phyloP scores from a whole-genome alignment of 2,329 filamentous ascomycete genomes.

The Aureobasidium mangrovei region DNA sequence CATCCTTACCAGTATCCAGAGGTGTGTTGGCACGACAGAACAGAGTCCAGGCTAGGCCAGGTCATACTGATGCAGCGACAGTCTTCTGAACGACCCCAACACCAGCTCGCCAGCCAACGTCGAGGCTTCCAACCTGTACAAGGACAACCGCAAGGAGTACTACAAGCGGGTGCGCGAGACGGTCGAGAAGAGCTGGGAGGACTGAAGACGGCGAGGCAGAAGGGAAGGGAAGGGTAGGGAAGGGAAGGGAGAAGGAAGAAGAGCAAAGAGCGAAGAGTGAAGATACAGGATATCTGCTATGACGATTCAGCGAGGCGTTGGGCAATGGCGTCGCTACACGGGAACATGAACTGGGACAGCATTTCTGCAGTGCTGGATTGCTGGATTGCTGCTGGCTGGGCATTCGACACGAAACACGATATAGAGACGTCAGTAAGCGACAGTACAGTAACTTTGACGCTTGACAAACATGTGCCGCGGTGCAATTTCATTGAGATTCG shows the following conservation, averaged over 20 bases:
- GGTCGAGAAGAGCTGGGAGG: constrained; percentile 98
- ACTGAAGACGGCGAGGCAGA: neutral
- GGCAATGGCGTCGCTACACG: constrained; percentile 8
- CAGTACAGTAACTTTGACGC: no score
- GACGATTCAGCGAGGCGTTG: constrained; percentile 14
- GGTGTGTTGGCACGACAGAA: constrained; percentile 47
- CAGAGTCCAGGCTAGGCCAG: neutral
- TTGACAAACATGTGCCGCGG: no score
- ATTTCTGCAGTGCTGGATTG: neutral
- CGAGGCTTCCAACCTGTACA: constrained; percentile 95
- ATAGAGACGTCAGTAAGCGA: neutral
- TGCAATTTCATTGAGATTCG: no score
- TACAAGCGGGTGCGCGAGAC: constrained; percentile 91
- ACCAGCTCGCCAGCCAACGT: constrained; percentile 98
- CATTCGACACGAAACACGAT: neutral
- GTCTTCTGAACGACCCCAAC: constrained; percentile 93
- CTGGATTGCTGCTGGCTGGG: neutral
- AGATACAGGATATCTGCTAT: neutral
- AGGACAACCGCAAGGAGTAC: constrained; percentile 95
- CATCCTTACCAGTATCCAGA: constrained; percentile 94
- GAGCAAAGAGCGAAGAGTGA: neutral
- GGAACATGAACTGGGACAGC: neutral
- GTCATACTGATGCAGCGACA: constrained; percentile 30
- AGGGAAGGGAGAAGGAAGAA: neutral
- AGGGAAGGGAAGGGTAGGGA: neutral